These are phyloP conservation scores for Sphagnum contortum DNA, from an alignment of 225 moss, liverwort and hornwort genomes.

Conservation along the genomic window DNA sequence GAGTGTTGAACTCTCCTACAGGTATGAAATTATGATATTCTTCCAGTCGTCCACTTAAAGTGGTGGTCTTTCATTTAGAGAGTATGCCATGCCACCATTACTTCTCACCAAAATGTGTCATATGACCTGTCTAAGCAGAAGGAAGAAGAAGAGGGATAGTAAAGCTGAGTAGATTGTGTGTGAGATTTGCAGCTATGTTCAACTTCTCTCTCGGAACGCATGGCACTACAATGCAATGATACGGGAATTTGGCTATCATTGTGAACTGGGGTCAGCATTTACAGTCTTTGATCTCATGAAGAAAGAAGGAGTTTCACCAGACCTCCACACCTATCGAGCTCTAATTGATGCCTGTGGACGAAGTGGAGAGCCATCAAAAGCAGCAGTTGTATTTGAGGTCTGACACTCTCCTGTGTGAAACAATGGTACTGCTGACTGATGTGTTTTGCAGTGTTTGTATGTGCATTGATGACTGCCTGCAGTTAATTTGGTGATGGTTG, in stretches of 20 bases:
- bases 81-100: no score
- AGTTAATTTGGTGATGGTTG: no score
- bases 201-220: conserved; percentile 59
- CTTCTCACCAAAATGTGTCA: no score
- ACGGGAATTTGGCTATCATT: conserved; percentile 60
- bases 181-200: conserved; percentile 49
- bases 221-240: conserved; percentile 82
- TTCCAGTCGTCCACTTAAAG: no score
- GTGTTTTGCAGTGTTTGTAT: no score
- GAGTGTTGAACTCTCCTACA: conserved; percentile 43
- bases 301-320: conserved; percentile 56
- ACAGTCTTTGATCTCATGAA: conserved; percentile 53
- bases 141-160: no score
- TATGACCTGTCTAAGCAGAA: no score
- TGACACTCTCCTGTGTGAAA: not conserved
- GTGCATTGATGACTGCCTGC: no score
- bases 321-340: conserved; percentile 77
- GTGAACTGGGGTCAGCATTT: conserved; percentile 61
- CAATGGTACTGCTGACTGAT: no score
- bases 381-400: conserved; percentile 72
- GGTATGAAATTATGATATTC: conserved; percentile 18
- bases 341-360: conserved; percentile 80
- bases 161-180: not conserved
- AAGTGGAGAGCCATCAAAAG: conserved; percentile 56
- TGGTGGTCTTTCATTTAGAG: no score